Evolutionary conservation across 1,284 basidiomycete species (phyloP).

Genomic region (Coniferiporia weirii): DNA sequence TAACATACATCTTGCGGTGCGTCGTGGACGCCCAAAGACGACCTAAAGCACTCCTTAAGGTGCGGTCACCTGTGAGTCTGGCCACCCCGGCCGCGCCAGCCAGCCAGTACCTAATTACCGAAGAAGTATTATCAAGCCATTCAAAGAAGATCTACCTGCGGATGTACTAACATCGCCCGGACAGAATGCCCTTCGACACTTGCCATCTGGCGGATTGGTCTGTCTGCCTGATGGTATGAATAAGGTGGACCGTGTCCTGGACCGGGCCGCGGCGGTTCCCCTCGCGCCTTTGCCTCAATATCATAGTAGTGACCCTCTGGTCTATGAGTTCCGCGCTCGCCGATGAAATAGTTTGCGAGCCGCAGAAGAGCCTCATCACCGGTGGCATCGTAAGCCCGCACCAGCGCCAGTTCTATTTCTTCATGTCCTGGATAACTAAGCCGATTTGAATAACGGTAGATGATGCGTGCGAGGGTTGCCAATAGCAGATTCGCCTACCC

Average conservation of each 20-base stretch:
- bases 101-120: conserved; percentile 22
- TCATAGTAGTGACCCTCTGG: conserved; percentile 22
- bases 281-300: conserved; percentile 21
- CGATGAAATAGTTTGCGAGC: conserved; percentile 23
- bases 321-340: conserved; percentile 21
- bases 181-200: conserved; percentile 24
- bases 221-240: conserved; percentile 23
- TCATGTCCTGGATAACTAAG: conserved; percentile 24
- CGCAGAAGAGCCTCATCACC: conserved; percentile 12
- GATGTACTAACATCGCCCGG: conserved; percentile 20
- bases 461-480: not conserved
- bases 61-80: conserved; percentile 18
- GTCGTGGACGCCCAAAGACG: conserved; percentile 21
- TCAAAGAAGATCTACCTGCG: not conserved
- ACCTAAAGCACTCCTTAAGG: conserved; percentile 12
- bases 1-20: conserved; percentile 24
- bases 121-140: not conserved
- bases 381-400: conserved; percentile 19
- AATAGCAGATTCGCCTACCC: conserved; percentile 15
- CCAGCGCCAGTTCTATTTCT: conserved; percentile 22
- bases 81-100: conserved; percentile 22
- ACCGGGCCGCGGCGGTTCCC: conserved; percentile 20
- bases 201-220: conserved; percentile 17
- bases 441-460: not conserved
- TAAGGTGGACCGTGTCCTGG: conserved; percentile 22